A percentile compares a stretch with the other conserved stretches of the same genome.
phyloP scores from a whole-genome alignment of 2,329 filamentous ascomycete genomes.

The Niveomyces coronatus region DNA sequence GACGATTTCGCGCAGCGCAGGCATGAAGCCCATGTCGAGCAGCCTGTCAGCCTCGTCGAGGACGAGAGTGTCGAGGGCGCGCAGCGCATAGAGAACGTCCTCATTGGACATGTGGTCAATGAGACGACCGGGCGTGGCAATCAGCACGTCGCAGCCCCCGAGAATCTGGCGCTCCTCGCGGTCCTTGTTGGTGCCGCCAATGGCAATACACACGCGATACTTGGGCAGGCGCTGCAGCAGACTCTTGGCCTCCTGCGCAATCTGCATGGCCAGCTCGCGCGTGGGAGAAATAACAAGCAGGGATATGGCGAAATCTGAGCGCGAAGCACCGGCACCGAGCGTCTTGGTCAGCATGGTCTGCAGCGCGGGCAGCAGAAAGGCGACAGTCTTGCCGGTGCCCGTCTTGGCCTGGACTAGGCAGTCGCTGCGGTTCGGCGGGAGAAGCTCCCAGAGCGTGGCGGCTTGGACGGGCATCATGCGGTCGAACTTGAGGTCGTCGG shows the following conservation, averaged over 20 bases:
- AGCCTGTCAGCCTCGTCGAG: constrained; percentile 77
- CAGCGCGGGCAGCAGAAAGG: constrained; percentile 74
- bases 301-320: constrained; percentile 36
- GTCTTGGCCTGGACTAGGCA: constrained; percentile 75
- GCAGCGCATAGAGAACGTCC: constrained; percentile 56
- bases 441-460: constrained; percentile 37
- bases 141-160: constrained; percentile 65
- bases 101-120: constrained; percentile 70
- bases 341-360: constrained; percentile 55
- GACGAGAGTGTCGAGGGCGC: constrained; percentile 63
- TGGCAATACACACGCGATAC: constrained; percentile 68
- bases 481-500: constrained; percentile 37
- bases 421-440: constrained; percentile 34
- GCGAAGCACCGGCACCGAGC: constrained; percentile 15
- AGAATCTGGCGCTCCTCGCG: constrained; percentile 61
- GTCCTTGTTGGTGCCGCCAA: constrained; percentile 69
- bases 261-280: constrained; percentile 60
- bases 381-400: constrained; percentile 78
- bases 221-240: constrained; percentile 62
- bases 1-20: constrained; percentile 67
- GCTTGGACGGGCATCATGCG: constrained; percentile 47
- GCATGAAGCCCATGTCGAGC: constrained; percentile 78
- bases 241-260: constrained; percentile 59
- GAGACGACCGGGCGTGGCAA: constrained; percentile 71
- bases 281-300: constrained; percentile 61